Conservation (phyloP, 768 basidiomycete species). For the Neoboletus magnificus region DNA sequence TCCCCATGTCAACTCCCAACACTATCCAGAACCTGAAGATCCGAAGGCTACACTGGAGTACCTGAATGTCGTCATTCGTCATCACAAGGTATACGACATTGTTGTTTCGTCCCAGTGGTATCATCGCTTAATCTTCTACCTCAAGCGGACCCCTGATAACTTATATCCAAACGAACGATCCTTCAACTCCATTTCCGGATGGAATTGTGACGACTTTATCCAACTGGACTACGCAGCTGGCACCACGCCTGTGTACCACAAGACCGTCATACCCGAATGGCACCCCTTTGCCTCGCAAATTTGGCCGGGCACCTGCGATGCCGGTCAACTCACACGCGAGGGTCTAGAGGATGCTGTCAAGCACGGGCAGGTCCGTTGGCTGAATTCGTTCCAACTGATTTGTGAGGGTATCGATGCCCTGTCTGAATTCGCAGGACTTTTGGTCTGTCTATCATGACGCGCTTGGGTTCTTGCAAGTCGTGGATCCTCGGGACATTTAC, state of each 20-base stretch:
- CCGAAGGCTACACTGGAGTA: constrained; percentile 36
- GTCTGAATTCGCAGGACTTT: constrained; percentile 37
- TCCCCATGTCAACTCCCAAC: constrained; percentile 41
- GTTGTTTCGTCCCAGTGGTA: background rate
- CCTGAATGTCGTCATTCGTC: constrained; percentile 42
- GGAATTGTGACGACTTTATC: constrained; percentile 40
- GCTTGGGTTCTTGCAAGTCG: constrained; percentile 36
- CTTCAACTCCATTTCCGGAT: constrained; percentile 37
- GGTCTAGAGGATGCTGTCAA: constrained; percentile 41
- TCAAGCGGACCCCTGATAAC: constrained; percentile 48
- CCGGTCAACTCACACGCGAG: constrained; percentile 45
- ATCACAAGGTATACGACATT: constrained; percentile 42
- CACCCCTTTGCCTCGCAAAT: constrained; percentile 44
- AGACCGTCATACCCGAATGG: constrained; percentile 35
- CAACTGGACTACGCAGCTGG: constrained; percentile 40
- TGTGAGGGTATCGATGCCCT: background rate
- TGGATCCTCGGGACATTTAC: constrained; percentile 37
- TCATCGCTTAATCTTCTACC: background rate
- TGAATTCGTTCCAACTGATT: background rate
- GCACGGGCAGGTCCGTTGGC: constrained; percentile 37
- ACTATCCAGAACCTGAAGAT: constrained; percentile 35
- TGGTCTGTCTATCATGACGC: constrained; percentile 41
- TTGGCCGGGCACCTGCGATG: constrained; percentile 49
- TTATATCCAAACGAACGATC: constrained; percentile 42
- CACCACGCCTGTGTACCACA: constrained; percentile 38